These are phyloP conservation scores for Pascua guehoae DNA, from an alignment of 1,284 basidiomycete species.

Conservation along the genomic window DNA sequence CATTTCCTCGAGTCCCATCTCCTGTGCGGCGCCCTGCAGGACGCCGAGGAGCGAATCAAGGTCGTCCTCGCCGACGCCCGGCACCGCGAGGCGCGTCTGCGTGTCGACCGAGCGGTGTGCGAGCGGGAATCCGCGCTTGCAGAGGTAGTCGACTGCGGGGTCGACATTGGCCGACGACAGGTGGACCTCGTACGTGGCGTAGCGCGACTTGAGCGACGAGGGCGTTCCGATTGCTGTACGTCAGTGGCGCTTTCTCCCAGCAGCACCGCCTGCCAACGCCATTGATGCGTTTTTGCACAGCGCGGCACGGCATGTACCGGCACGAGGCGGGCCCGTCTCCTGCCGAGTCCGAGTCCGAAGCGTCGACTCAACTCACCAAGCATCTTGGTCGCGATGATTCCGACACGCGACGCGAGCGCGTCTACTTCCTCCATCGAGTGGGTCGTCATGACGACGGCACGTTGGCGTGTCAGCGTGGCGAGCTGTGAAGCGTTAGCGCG, in stretches of 20 bases:
- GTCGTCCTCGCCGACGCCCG: constrained; percentile 28
- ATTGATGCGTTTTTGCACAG: too few relatives aligned
- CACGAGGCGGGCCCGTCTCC: too few relatives aligned
- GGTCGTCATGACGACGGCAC: constrained; percentile 49
- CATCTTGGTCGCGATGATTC: constrained; percentile 65
- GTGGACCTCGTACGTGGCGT: constrained; percentile 73
- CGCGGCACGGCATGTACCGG: too few relatives aligned
- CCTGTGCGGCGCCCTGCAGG: constrained; percentile 16
- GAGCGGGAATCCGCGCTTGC: constrained; percentile 60
- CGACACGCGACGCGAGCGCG: constrained; percentile 67
- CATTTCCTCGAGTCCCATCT: constrained; percentile 21
- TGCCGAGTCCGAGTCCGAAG: background rate
- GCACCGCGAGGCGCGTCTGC: constrained; percentile 28
- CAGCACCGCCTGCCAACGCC: background rate
- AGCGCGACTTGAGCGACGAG: constrained; percentile 60
- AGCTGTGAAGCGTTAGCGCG: constrained; percentile 42
- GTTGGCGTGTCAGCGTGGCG: constrained; percentile 55
- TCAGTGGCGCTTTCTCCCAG: background rate
- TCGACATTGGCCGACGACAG: constrained; percentile 61
- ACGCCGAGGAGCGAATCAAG: constrained; percentile 22
- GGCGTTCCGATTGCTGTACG: constrained; percentile 58
- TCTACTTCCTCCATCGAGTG: constrained; percentile 83
- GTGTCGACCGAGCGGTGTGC: constrained; percentile 25
- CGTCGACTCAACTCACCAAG: constrained; percentile 53
- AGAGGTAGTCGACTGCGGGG: constrained; percentile 61